Evolutionary conservation across 2,329 filamentous ascomycete genomes (phyloP).

Genomic region (Pseudocercospora macadamiae): DNA sequence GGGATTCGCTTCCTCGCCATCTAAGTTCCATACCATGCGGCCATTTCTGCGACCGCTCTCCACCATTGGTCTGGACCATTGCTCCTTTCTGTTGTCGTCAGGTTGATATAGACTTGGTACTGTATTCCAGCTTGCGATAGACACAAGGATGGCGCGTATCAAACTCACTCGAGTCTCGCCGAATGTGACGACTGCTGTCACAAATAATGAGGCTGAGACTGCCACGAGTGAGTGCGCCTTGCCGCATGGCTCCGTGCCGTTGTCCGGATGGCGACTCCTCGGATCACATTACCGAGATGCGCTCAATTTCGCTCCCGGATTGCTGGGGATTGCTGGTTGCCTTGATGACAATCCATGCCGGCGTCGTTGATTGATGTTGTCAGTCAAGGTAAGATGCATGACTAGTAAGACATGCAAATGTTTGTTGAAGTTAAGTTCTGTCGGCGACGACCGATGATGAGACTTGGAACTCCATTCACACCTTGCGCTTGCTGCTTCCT

Average conservation of each 20-base stretch:
- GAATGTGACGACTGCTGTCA: too few relatives aligned
- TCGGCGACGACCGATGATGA: background rate
- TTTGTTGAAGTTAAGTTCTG: background rate
- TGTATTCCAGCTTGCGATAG: too few relatives aligned
- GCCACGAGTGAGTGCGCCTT: too few relatives aligned
- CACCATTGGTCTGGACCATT: too few relatives aligned
- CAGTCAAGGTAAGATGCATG: background rate
- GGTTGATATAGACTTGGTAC: too few relatives aligned
- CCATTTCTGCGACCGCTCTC: too few relatives aligned
- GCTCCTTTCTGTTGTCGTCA: too few relatives aligned
- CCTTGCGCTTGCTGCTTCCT: conserved; percentile 22
- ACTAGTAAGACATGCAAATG: background rate
- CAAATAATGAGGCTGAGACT: too few relatives aligned
- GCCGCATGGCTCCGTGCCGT: conserved; percentile 1
- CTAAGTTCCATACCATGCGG: too few relatives aligned
- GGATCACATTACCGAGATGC: background rate
- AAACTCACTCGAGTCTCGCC: too few relatives aligned
- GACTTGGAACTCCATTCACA: conserved; percentile 14
- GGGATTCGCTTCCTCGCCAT: too few relatives aligned
- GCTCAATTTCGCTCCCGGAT: background rate
- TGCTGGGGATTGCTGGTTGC: background rate
- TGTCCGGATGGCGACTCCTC: background rate
- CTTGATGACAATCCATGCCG: background rate
- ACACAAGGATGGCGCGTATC: too few relatives aligned
- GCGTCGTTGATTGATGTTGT: background rate